Evolutionary conservation across 331 rosid species (phyloP), one percentile per base, ranked within the genome.

Genomic region (Prunus yedoensis): DNA sequence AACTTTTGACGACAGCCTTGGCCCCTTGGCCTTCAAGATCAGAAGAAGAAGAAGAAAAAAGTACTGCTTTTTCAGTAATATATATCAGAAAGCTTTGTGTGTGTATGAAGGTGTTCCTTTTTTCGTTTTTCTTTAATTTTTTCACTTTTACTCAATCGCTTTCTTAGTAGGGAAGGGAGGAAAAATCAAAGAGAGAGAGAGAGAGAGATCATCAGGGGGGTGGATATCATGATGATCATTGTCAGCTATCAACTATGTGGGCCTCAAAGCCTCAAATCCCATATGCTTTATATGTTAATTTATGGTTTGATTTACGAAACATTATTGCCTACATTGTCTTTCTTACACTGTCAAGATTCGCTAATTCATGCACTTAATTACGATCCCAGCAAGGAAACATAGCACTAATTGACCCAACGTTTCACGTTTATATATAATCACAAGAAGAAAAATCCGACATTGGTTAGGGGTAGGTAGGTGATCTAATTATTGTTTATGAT

Each of bases 21-120:
- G 27, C 57, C 77, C 75, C 70, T 80, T 78, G 57, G 65, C 86
- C 76, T 73, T 71, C 63, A 16, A 47, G 70, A 8, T 65, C 50
- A 65, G 25, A 27, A 57, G 38, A 51, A 58, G 45, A 60, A 57
- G 27, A 27, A 52, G 35, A 16, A 52, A 74, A 65, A 74, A 75
- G 52, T 27, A 4, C 60, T 32, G 25, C 32, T 17, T 71, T 51
- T 58, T 27, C 50, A 67, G 73, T 65, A 77, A 80, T 81, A 69
- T 84, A 83, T 83, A 78, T 89, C 83, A 83, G 80, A 82, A 83
- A 88, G 86, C 85, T 82, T 90, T 74, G 87, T 79, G 88, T 80
- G 86, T 85, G 87, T 78, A 80, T 32, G 56, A 75, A 41, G 78
- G 82, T 83, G 60, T 66, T 69, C 68, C 18, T 75, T 32, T 2